Base-by-base conservation (phyloP, 306 rosid genomes). In the Argentina anserina region DNA sequence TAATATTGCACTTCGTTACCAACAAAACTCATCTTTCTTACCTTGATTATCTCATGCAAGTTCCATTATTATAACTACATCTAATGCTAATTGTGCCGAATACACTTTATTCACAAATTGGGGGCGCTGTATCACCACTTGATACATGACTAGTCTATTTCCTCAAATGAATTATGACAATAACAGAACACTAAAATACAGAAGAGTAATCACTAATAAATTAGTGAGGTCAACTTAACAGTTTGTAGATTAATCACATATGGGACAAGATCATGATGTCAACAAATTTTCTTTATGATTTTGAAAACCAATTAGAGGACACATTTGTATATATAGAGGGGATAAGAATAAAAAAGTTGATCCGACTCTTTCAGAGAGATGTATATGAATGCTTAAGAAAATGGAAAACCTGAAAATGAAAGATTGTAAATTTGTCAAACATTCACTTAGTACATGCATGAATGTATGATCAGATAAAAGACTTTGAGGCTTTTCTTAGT, bases 221-320 rank as follows among this genome's bases (percentile, higher is more conserved):
- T 41, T 68, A 40, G 58, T 34, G 42, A 62, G 62, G 73, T 74
- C 79, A 74, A 79, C 72, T 41, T 17, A 29, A 39, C 64, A 65
- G n/a, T 41, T 33, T 62, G 42, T 39, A 74, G 52, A 56, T 52
- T 73, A 45, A 21, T 12, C 47, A 66, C 65, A 6, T 23, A 68
- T 9, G 67, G 36, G 53, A 69, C 71, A 59, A 74, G 25, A 20
- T 29, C 14, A 75, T 79, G 71, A 69, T 79, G 71, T 31, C 46
- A 74, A 10, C 13, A 52, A 52, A 11, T 25, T 6, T 47, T 52
- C 34, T 58, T 17, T 23, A 66, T 13, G 5, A 29, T 34, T 45
- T 42, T 41, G 28, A 9, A 41, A 41, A 52, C 9, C 36, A 39
- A 56, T n/a, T 55, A 29, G 59, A 65, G 56, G 68, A 31, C 14